A percentile compares a stretch with the other conserved stretches of the same genome.
Conservation (phyloP, 169 alveolate genomes). For the Cytauxzoon felis region DNA sequence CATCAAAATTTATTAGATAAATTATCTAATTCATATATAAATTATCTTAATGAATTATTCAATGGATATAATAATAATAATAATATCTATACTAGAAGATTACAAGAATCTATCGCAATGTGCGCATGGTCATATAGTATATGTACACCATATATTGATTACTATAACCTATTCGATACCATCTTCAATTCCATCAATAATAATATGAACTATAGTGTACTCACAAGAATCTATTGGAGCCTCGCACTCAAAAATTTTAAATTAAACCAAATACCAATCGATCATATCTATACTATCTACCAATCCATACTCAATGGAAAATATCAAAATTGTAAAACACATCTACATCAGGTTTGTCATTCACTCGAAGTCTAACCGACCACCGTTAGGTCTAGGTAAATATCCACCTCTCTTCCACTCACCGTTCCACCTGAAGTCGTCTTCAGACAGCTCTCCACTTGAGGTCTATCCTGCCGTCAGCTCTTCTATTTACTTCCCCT, state of each 20-base stretch:
- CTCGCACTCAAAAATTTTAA: neutral
- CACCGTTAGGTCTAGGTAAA: too few relatives aligned
- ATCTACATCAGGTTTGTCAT: too few relatives aligned
- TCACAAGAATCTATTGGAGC: constrained; percentile 24
- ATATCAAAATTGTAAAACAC: too few relatives aligned
- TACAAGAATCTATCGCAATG: constrained; percentile 46
- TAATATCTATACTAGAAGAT: neutral
- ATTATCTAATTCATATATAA: constrained; percentile 1
- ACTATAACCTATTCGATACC: neutral
- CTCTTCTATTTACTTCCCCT: too few relatives aligned
- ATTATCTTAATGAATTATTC: constrained; percentile 4
- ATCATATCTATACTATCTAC: too few relatives aligned
- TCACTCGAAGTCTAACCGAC: too few relatives aligned
- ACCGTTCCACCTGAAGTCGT: too few relatives aligned
- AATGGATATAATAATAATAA: neutral
- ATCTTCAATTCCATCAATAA: neutral
- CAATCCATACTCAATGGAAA: too few relatives aligned
- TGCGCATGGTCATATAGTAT: constrained; percentile 48
- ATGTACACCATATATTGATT: constrained; percentile 10
- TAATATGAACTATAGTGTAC: constrained; percentile 2
- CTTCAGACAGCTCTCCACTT: too few relatives aligned
- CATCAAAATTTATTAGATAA: constrained; percentile 35
- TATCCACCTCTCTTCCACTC: too few relatives aligned
- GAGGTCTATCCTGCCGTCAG: too few relatives aligned
- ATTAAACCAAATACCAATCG: neutral